Evolutionary conservation across 2,329 filamentous ascomycete species (phyloP).

Genomic region (Arthrobotrys sinensis): DNA sequence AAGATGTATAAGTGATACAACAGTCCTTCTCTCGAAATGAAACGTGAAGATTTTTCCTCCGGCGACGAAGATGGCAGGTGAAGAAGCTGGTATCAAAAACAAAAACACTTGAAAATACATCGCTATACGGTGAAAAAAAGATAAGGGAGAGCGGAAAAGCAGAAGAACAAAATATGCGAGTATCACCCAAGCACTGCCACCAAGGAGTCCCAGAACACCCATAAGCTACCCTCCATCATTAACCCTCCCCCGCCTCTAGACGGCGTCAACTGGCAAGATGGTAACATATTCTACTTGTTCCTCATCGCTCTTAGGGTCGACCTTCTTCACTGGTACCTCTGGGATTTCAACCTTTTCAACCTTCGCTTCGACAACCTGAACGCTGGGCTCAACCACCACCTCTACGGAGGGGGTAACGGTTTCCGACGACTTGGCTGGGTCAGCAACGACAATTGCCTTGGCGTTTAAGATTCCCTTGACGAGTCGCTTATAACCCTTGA

Average conservation of each 20-base stretch:
- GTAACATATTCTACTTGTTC: conserved; percentile 52
- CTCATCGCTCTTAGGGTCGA: conserved; percentile 21
- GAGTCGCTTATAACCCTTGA: conserved; percentile 82
- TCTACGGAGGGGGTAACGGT: not conserved
- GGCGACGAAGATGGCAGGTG: conserved; percentile 27
- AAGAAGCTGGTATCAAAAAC: conserved; percentile 27
- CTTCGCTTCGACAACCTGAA: conserved; percentile 12
- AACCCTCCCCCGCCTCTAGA: not conserved
- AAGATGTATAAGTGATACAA: conserved; percentile 41
- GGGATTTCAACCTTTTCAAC: conserved; percentile 36
- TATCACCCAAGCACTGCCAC: not conserved
- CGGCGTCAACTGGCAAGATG: conserved; percentile 41
- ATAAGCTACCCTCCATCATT: not conserved
- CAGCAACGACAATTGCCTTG: conserved; percentile 46
- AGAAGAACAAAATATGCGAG: not conserved
- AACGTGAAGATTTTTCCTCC: conserved; percentile 11
- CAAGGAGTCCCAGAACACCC: not conserved
- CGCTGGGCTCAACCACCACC: conserved; percentile 6
- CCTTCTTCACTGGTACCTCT: conserved; percentile 37
- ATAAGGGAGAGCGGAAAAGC: not conserved
- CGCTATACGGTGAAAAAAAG: conserved; percentile 37
- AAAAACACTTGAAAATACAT: conserved; percentile 7
- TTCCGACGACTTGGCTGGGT: conserved; percentile 33
- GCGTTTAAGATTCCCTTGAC: conserved; percentile 68
- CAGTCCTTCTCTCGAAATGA: conserved; percentile 26